A percentile compares a stretch with the other conserved stretches of the same genome.
Evolutionary conservation across 2,329 filamentous ascomycete genomes (phyloP).

Genomic region (Hypoxylon sp.): DNA sequence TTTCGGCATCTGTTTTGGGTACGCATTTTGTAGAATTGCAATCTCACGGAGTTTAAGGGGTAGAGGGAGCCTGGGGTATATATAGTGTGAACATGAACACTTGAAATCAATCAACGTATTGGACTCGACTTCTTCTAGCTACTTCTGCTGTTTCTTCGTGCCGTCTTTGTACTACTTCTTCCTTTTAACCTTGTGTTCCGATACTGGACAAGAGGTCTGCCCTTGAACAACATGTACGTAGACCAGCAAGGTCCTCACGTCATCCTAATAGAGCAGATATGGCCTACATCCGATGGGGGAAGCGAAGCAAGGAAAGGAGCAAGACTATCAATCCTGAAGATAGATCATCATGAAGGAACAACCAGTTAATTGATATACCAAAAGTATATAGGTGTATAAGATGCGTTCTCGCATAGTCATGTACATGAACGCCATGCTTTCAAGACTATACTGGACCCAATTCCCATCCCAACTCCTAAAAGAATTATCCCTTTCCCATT

Average conservation of each 20-base stretch:
- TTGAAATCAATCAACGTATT: slow-evolving; percentile 8
- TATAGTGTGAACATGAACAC: slow-evolving; percentile 26
- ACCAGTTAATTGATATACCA: slow-evolving; percentile 6
- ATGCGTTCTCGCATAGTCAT: neutral
- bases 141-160: neutral
- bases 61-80: slow-evolving; percentile 13
- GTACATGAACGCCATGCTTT: slow-evolving; percentile 9
- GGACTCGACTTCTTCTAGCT: neutral
- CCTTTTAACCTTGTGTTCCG: too few species aligned
- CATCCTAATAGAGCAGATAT: neutral
- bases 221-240: neutral
- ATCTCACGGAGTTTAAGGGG: slow-evolving; percentile 20
- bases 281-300: neutral
- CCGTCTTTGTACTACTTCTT: too few species aligned
- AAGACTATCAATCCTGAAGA: neutral
- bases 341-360: neutral
- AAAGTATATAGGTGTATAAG: slow-evolving; percentile 8
- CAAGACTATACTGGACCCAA: slow-evolving; percentile 3
- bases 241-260: neutral
- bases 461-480: slow-evolving; percentile 14
- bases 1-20: slow-evolving; percentile 23
- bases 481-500: neutral
- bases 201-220: neutral
- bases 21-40: slow-evolving; percentile 20
- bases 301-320: neutral